Percentiles rank a stretch among this genome's conserved stretches.
phyloP scores from a whole-genome alignment of 495 filamentous ascomycete genomes.

The Podospora anserina region DNA sequence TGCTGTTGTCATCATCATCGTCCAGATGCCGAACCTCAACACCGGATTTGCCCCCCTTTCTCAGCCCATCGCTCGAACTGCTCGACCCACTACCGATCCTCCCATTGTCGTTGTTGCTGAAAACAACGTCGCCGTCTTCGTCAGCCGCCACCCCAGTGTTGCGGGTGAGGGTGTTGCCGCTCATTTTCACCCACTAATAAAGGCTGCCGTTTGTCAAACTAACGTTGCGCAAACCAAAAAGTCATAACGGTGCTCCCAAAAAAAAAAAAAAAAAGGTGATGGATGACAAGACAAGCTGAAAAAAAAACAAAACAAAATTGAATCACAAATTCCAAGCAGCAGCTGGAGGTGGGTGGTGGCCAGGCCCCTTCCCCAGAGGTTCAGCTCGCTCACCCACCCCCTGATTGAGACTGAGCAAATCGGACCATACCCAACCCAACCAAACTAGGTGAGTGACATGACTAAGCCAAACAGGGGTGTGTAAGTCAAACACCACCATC shows the following conservation, averaged over 20 bases:
- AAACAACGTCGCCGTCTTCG: not conserved
- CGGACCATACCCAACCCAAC: not conserved
- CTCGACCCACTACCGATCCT: too few species aligned
- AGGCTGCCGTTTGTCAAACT: not conserved
- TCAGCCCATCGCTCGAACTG: not conserved
- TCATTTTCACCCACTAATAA: not conserved
- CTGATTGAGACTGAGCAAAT: not conserved
- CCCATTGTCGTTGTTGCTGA: not conserved
- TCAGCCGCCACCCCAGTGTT: not conserved
- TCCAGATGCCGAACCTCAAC: not conserved
- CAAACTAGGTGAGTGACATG: not conserved
- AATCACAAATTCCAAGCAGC: not conserved
- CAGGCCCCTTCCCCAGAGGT: not conserved
- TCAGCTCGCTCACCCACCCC: not conserved
- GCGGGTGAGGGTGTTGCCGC: not conserved
- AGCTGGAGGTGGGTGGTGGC: not conserved
- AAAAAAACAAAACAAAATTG: not conserved
- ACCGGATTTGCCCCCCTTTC: not conserved
- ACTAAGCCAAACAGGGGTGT: not conserved
- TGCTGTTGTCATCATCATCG: conserved; percentile 9
- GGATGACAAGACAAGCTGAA: not conserved
- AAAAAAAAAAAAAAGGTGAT: not conserved
- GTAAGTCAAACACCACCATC: not conserved
- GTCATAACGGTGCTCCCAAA: not conserved
- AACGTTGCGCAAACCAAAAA: not conserved